phyloP scores from a whole-genome alignment of 495 filamentous ascomycete genomes.

The Cercophora sp. region DNA sequence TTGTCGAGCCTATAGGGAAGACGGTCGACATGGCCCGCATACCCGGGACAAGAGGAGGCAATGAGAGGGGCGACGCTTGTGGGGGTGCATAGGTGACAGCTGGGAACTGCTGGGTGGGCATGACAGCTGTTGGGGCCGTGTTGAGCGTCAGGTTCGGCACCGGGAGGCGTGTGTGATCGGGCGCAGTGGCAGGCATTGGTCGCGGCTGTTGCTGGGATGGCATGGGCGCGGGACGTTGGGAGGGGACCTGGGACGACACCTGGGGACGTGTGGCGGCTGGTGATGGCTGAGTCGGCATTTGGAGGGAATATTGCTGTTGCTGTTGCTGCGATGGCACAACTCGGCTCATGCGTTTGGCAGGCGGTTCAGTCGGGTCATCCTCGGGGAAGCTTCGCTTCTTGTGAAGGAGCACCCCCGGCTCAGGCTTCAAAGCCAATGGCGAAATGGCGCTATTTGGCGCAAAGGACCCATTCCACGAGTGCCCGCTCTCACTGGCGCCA shows the following conservation, averaged over 20 bases:
- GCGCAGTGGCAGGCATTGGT: background rate
- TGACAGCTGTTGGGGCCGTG: constrained; percentile 22
- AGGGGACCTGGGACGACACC: background rate
- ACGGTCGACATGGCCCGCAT: constrained; percentile 50
- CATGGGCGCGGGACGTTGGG: too few species aligned
- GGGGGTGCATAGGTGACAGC: constrained; percentile 26
- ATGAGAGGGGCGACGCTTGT: constrained; percentile 35
- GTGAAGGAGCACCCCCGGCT: constrained; percentile 36
- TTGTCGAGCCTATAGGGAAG: constrained; percentile 31
- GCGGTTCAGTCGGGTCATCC: constrained; percentile 57
- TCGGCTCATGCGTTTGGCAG: constrained; percentile 59
- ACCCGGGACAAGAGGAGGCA: constrained; percentile 42
- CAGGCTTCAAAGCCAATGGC: constrained; percentile 50
- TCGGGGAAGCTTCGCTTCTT: constrained; percentile 73
- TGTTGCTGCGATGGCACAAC: constrained; percentile 24
- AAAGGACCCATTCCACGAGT: constrained; percentile 34
- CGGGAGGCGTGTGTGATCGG: constrained; percentile 31
- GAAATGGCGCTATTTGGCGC: constrained; percentile 43
- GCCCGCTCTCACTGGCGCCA: too few species aligned
- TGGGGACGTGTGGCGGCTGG: too few species aligned
- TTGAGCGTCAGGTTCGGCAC: constrained; percentile 44
- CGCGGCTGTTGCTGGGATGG: too few species aligned
- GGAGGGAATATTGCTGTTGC: constrained; percentile 29
- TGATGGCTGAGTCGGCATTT: constrained; percentile 20
- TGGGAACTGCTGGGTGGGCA: constrained; percentile 15